Evolutionary conservation across 2,329 filamentous ascomycete genomes (phyloP), one percentile per base, ranked within the genome.

Genomic region (Colletotrichum cuscutae): DNA sequence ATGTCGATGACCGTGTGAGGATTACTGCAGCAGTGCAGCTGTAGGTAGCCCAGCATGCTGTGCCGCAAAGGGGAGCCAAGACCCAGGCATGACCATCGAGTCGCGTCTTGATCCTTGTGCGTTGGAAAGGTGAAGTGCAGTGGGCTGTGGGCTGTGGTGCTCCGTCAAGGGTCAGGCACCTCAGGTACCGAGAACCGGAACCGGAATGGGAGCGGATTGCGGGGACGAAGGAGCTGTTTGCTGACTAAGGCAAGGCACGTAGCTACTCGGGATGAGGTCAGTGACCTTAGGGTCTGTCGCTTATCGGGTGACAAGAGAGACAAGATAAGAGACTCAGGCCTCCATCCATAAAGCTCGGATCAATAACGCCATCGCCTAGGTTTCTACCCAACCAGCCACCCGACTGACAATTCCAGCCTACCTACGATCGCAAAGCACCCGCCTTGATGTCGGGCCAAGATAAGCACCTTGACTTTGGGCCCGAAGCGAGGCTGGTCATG

Each of bases 131-230:
- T 35, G 32, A 35, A 35, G 32, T 35, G 32, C 32, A 35, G 57
- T 32, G 30, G 30, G 30, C 30, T 32, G 30, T 8, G 30, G 30
- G 15, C 37, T 30, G 13, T 58, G 28, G 57, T 37, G 42, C 24
- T 37, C 61, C 30, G 19, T 49, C 42, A 49, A 67, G 61, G 59
- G 53, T 49, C 37, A 35, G 54, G 62, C 30, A 42, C 49, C 7
- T 26, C 49, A 65, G 61, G 67, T 65, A 66, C 58, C 58, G 69
- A 67, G 65, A 72, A 54, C 65, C 58, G 37, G 69, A 52, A 52
- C 49, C 46, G 49, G 49, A 24, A 59, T 30, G 49, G 49, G 12
- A 59, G 52, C 30, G 49, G 58, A 68, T 11, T 68, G 65, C 69
- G 65, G 65, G 65, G 57, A 63, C 42, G 42, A 4, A 49, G 37